phyloP scores from a whole-genome alignment of 2,329 filamentous ascomycete genomes.

The Talaromyces amestolkiae region DNA sequence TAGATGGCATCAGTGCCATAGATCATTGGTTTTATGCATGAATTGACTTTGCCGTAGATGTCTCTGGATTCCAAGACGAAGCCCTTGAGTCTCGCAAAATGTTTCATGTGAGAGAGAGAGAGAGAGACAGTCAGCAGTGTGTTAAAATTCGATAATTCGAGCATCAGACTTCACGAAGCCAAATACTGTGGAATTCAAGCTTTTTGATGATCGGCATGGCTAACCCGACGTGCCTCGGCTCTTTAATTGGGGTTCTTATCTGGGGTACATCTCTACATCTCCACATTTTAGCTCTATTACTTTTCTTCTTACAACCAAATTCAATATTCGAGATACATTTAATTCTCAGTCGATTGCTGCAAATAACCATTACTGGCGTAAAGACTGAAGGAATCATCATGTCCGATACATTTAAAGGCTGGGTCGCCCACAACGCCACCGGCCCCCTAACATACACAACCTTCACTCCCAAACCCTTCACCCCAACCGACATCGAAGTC shows the following conservation, averaged over 20 bases:
- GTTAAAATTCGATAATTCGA: background rate
- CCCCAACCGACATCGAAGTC: constrained; percentile 66
- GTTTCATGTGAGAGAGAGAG: no score
- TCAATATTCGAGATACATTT: no score
- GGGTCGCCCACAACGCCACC: constrained; percentile 39
- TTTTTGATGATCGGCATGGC: background rate
- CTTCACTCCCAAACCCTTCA: constrained; percentile 44
- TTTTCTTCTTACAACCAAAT: background rate
- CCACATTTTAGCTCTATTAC: background rate
- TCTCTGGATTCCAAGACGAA: background rate
- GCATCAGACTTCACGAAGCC: background rate
- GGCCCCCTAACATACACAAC: constrained; percentile 33
- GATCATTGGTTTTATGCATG: background rate
- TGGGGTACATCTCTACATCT: background rate
- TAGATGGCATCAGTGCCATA: background rate
- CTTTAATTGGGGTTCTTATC: background rate
- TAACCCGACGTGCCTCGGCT: background rate
- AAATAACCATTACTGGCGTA: background rate
- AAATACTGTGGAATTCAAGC: background rate
- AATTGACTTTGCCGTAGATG: background rate
- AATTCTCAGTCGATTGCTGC: background rate
- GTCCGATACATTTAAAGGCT: constrained; percentile 35
- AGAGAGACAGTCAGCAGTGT: background rate
- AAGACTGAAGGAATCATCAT: background rate
- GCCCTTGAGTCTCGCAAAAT: background rate